Evolutionary conservation across 495 filamentous ascomycete genomes (phyloP).

Genomic region (Xylaria telfairii): DNA sequence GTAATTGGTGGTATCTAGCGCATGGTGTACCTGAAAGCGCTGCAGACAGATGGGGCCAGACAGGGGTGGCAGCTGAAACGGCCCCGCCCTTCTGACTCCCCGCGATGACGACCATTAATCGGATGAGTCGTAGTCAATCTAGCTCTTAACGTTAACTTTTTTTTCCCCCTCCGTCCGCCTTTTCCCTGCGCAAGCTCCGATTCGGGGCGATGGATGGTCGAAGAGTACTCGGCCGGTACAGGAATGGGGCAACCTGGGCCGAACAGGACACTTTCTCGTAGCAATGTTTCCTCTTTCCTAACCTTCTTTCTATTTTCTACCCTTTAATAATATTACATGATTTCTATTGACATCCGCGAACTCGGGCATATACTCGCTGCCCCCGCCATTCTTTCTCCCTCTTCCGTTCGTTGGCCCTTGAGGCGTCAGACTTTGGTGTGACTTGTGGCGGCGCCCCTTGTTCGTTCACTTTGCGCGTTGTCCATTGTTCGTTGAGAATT

Average conservation of each 20-base stretch:
- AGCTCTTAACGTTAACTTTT: constrained; percentile 24
- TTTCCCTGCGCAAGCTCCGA: constrained; percentile 35
- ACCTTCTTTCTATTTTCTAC: neutral
- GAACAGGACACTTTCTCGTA: neutral
- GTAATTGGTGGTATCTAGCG: neutral
- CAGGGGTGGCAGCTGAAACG: neutral
- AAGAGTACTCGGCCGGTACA: constrained; percentile 17
- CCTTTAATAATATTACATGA: neutral
- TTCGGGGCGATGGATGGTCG: constrained; percentile 31
- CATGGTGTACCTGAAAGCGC: neutral
- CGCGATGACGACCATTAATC: constrained; percentile 12
- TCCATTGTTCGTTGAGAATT: neutral
- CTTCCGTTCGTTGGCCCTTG: neutral
- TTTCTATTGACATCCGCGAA: neutral
- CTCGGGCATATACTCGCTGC: neutral
- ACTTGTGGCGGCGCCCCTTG: constrained; percentile 1
- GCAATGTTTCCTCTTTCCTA: neutral
- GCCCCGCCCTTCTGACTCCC: constrained; percentile 21
- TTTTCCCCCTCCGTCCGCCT: constrained; percentile 15
- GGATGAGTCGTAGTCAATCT: constrained; percentile 15
- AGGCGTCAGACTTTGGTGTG: constrained; percentile 4
- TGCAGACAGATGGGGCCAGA: neutral
- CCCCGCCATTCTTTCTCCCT: neutral
- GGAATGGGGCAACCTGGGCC: constrained; percentile 19
- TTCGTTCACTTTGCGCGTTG: neutral